Evolutionary conservation across 2,329 filamentous ascomycete genomes (phyloP).

Genomic region (Teratosphaeria destructans): DNA sequence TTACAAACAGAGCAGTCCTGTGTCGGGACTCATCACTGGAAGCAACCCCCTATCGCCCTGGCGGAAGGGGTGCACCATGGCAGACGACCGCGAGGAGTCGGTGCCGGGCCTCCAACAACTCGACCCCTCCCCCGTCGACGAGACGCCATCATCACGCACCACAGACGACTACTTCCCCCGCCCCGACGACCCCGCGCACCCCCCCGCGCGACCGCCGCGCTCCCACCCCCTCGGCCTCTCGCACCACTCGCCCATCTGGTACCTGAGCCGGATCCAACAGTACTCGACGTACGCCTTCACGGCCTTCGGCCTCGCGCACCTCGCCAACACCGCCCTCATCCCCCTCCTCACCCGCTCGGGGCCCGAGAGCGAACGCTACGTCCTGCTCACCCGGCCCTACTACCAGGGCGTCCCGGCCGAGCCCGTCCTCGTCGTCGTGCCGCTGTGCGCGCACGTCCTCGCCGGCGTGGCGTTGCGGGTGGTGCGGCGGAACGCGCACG

Average conservation of each 20-base stretch:
- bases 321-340: slow-evolving; percentile 72
- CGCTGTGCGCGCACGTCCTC: slow-evolving; percentile 63
- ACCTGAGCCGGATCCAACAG: slow-evolving; percentile 67
- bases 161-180: slow-evolving; percentile 40
- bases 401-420: slow-evolving; percentile 80
- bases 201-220: slow-evolving; percentile 6
- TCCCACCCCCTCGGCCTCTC: slow-evolving; percentile 43
- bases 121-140: slow-evolving; percentile 71
- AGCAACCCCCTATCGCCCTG: neutral
- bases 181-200: slow-evolving; percentile 4
- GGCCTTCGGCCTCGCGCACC: slow-evolving; percentile 65
- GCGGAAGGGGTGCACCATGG: slow-evolving; percentile 16
- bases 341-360: slow-evolving; percentile 66
- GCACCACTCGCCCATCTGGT: slow-evolving; percentile 63
- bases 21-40: neutral
- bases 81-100: slow-evolving; percentile 17
- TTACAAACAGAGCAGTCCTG: too few species aligned
- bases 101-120: slow-evolving; percentile 52
- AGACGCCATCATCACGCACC: slow-evolving; percentile 32
- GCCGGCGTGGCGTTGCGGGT: slow-evolving; percentile 70
- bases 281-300: slow-evolving; percentile 82
- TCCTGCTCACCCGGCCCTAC: slow-evolving; percentile 81
- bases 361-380: slow-evolving; percentile 66
- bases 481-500: slow-evolving; percentile 60
- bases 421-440: slow-evolving; percentile 65